A percentile compares a stretch with the other conserved stretches of the same genome.
phyloP scores from a whole-genome alignment of 2,329 filamentous ascomycete species.

The Lasiodiplodia sp. region DNA sequence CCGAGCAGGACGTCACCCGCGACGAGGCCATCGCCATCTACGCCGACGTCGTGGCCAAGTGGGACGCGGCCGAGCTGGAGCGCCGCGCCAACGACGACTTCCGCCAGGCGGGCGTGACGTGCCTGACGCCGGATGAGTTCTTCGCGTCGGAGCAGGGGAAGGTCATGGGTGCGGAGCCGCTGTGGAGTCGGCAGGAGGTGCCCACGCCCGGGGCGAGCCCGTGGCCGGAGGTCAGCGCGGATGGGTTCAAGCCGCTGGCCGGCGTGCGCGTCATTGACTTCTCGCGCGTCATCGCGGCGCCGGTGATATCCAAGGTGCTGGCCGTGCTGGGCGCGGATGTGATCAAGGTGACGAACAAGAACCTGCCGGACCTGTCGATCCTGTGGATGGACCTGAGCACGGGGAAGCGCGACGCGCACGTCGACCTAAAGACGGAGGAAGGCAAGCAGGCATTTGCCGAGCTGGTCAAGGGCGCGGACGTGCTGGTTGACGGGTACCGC shows the following conservation, averaged over 20 bases:
- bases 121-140: constrained; percentile 49
- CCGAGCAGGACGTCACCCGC: constrained; percentile 30
- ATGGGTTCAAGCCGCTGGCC: constrained; percentile 47
- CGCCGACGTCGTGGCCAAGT: constrained; percentile 42
- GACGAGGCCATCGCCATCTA: constrained; percentile 46
- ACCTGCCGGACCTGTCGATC: constrained; percentile 50
- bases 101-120: constrained; percentile 52
- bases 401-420: constrained; percentile 58
- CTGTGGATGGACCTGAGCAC: constrained; percentile 57
- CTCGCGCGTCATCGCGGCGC: constrained; percentile 58
- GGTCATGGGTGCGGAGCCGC: constrained; percentile 24
- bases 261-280: constrained; percentile 61
- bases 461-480: constrained; percentile 58
- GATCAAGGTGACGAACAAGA: constrained; percentile 52
- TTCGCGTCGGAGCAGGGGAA: constrained; percentile 44
- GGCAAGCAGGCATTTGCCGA: constrained; percentile 49
- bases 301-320: constrained; percentile 51
- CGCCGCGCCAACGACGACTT: constrained; percentile 45
- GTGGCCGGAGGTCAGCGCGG: neutral
- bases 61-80: constrained; percentile 47
- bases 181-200: neutral
- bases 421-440: constrained; percentile 52
- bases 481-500: constrained; percentile 59
- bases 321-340: constrained; percentile 58
- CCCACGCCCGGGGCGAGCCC: neutral